Base-by-base conservation (phyloP, 2,329 filamentous ascomycete genomes). In the Penicillium sp. region DNA sequence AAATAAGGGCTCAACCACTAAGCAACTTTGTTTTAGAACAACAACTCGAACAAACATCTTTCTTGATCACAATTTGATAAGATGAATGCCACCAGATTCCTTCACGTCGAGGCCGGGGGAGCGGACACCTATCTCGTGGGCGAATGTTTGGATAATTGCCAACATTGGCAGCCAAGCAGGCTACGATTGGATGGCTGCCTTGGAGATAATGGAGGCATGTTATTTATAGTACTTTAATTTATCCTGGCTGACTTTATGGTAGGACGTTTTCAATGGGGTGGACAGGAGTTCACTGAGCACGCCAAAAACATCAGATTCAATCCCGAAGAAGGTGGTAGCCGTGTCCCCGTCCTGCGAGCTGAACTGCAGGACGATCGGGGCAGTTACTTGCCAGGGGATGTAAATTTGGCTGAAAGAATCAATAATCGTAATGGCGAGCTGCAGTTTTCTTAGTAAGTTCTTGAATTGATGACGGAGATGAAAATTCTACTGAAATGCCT, bases 391-490 rank as follows among this genome's bases (percentile, higher is more conserved):
- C 43, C 26, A 20, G 17, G 17, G 5, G 27, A 33, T 47, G n/a
- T 42, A 10, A 39, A 37, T 45, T 23, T 33, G 24, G 37, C 37
- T 23, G 20, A 42, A 40, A 27, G 42, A 46, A 37, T 21, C 34
- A 50, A 33, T n/a, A 18, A 26, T 50, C 17, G 24, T 46, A 1
- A 54, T 51, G 12, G 49, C 51, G 33, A 54, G 47, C 27, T 47
- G 15, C 32, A 17, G 32, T 34, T 34, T 34, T 3, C 9, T 17
- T 34, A 15, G 15, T 34, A 17, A 10, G 32, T 18, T 30, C 29
- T n/a, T 30, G 29, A 12, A 13, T n/a, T 30, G 2, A 30, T 30
- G 29, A 32, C n/a, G n/a, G n/a, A n/a, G n/a, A n/a, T n/a, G n/a
- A n/a, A n/a, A n/a, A n/a, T n/a, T n/a, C n/a, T n/a, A n/a, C n/a